Base-by-base conservation (phyloP, 2,329 filamentous ascomycete species). In the Hypoxylon sp. region DNA sequence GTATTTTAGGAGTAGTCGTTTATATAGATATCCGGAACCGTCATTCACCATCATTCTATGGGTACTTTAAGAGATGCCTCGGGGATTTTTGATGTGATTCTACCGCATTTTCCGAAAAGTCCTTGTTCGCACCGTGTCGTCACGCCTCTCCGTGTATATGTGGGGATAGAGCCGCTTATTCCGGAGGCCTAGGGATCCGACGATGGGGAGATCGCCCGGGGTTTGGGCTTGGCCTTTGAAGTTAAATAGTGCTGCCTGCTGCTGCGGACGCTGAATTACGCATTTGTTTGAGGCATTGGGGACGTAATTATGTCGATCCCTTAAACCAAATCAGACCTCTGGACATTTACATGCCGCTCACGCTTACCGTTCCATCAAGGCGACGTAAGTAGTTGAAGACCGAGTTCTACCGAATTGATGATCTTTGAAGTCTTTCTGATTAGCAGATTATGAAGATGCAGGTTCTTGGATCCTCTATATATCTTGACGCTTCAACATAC, bases 101-200 rank as follows among this genome's bases (percentile, higher is more conserved):
- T 7, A 50, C 7, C 22, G 5, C 7, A 2, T 14, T 18, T 36
- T 24, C 22, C 24, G 11, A 28, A 30, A n/a, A 14, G 42, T 33
- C 40, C 16, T 32, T 49, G 6, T 12, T 6, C 24, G 26, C 6
- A 8, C 11, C 11, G 11, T 4, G 14, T 38, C 14, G 9, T 30
- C 14, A 24, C 22, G 7, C 16, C 4, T 51, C 24, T 16, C 46
- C 51, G 36, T 44, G 44, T 26, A n/a, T 22, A 20, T 53, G 51
- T 44, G 51, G 36, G 16, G 36, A 22, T 12, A 3, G 7, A 4
- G 16, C 3, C 16, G 8, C 12, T 7, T 26, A 8, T 14, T 18
- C 24, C 55, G 61, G 61, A 26, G 40, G 33, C 61, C 61, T 64
- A 64, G 61, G 61, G 55, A 32, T 26, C 61, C 61, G 61, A 50